A percentile compares a stretch with the other conserved stretches of the same genome.
Conservation (phyloP, 106 monocot genomes). For the Apostasia shenzhenica region DNA sequence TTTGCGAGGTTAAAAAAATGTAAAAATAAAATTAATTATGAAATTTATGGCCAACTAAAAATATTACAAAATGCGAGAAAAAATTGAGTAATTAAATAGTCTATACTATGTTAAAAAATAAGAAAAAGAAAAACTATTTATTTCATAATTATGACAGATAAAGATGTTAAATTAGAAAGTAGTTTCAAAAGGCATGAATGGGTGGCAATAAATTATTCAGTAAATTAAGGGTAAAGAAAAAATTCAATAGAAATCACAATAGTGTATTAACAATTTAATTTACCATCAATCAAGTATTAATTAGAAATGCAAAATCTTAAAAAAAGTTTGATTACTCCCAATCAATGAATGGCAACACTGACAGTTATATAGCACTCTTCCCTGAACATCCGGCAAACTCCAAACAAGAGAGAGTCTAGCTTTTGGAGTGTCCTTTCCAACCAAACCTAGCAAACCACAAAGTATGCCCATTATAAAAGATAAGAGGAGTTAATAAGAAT, state of each 20-base stretch:
- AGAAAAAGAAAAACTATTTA: background rate
- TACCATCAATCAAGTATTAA: too few species aligned
- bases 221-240: too few species aligned
- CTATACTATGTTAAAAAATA: background rate
- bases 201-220: too few species aligned
- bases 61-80: background rate
- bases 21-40: too few species aligned
- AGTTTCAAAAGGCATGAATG: too few species aligned
- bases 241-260: too few species aligned
- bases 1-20: too few species aligned
- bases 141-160: too few species aligned
- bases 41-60: background rate
- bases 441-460: conserved; percentile 51
- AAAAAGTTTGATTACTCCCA: too few species aligned
- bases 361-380: conserved; percentile 83
- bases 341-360: conserved; percentile 39
- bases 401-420: conserved; percentile 80
- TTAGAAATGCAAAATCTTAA: too few species aligned
- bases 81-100: background rate
- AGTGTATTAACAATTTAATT: too few species aligned
- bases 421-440: conserved; percentile 84
- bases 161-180: too few species aligned
- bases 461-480: background rate
- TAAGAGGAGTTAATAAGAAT: background rate
- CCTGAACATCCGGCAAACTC: conserved; percentile 80